phyloP scores from a whole-genome alignment of 768 basidiomycete genomes.

The Gelatoporia subvermispora region DNA sequence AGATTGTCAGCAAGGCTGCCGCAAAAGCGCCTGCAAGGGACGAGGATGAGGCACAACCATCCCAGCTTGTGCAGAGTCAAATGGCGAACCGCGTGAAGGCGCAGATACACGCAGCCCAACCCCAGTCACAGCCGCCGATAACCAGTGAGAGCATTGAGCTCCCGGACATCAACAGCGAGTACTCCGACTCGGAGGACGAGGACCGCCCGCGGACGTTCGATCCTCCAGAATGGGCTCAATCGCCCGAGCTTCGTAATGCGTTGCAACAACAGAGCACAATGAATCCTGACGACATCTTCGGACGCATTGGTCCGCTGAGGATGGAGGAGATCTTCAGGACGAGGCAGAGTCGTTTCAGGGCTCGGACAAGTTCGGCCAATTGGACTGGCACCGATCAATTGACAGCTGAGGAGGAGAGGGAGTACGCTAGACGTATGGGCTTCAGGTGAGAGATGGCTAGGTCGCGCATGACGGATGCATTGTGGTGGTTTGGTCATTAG shows the following conservation, averaged over 20 bases:
- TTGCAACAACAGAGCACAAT: slow-evolving; percentile 80
- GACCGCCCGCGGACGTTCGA: slow-evolving; percentile 58
- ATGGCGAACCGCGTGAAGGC: slow-evolving; percentile 66
- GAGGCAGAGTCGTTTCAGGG: slow-evolving; percentile 76
- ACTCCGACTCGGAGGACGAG: slow-evolving; percentile 94
- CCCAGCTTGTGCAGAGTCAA: slow-evolving; percentile 57
- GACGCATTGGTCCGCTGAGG: slow-evolving; percentile 73
- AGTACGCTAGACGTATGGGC: slow-evolving; percentile 91
- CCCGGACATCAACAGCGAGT: slow-evolving; percentile 94
- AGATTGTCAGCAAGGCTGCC: slow-evolving; percentile 29
- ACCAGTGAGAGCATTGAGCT: slow-evolving; percentile 76
- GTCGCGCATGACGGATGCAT: neutral
- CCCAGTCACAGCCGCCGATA: slow-evolving; percentile 40
- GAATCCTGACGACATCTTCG: slow-evolving; percentile 90
- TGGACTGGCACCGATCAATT: slow-evolving; percentile 92
- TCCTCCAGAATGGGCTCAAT: slow-evolving; percentile 87
- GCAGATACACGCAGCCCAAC: slow-evolving; percentile 55
- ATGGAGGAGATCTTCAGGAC: slow-evolving; percentile 94
- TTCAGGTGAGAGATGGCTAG: slow-evolving; percentile 37
- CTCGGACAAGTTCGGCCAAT: slow-evolving; percentile 90
- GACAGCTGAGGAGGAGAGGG: slow-evolving; percentile 76
- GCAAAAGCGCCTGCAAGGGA: slow-evolving; percentile 42
- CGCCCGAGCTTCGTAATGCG: slow-evolving; percentile 76
- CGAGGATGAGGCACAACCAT: slow-evolving; percentile 52
- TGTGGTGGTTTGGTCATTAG: neutral